phyloP scores from a whole-genome alignment of 305 asterid genomes.

The Solanum hybrid region DNA sequence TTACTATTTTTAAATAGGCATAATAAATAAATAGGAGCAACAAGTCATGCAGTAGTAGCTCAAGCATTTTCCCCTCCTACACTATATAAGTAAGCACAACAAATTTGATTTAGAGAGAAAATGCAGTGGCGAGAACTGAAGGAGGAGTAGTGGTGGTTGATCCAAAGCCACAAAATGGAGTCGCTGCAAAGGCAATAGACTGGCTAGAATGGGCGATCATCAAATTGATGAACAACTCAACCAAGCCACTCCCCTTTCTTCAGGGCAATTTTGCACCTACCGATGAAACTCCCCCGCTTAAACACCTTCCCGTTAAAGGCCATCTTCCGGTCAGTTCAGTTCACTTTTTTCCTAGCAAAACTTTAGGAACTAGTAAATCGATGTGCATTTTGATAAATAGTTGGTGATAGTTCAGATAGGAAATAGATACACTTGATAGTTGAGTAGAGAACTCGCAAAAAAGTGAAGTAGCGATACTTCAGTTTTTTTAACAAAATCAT shows the following conservation, averaged over 20 bases:
- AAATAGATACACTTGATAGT: neutral
- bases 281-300: conserved; percentile 49
- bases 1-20: too few species aligned
- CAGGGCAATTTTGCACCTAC: conserved; percentile 62
- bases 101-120: neutral
- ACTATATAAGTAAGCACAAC: neutral
- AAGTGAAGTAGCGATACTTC: neutral
- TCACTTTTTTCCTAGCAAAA: neutral
- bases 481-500: neutral
- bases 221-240: conserved; percentile 51
- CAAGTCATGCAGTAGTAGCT: neutral
- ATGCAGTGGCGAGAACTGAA: conserved; percentile 1
- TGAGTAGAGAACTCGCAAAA: neutral
- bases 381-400: neutral
- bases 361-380: too few species aligned
- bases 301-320: conserved; percentile 44
- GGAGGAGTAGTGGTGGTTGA: conserved; percentile 39
- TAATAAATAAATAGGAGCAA: neutral
- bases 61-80: neutral
- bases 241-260: conserved; percentile 44
- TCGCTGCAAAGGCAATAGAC: conserved; percentile 49
- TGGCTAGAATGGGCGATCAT: conserved; percentile 51
- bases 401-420: too few species aligned
- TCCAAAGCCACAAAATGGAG: conserved; percentile 47
- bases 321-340: conserved; percentile 46